Conservation (phyloP, 768 basidiomycete species). For the Mycena indigotica region DNA sequence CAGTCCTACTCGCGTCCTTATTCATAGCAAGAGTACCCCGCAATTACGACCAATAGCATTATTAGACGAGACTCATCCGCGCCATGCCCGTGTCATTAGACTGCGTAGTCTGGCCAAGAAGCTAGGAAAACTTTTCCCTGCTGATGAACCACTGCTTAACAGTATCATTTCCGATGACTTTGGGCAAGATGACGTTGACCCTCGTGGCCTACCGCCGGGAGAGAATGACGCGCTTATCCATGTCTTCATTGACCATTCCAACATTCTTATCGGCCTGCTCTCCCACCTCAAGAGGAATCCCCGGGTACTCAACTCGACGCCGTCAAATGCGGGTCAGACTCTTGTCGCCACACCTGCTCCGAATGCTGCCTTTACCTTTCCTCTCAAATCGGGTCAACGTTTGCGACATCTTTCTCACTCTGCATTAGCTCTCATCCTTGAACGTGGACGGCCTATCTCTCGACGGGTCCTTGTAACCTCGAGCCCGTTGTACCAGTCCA, state of each 20-base stretch:
- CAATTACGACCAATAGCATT: constrained; percentile 22
- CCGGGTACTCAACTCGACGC: constrained; percentile 28
- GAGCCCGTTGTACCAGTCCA: constrained; percentile 82
- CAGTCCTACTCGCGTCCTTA: constrained; percentile 14
- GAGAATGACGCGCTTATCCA: constrained; percentile 34
- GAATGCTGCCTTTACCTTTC: constrained; percentile 20
- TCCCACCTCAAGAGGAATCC: constrained; percentile 63
- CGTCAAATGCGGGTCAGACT: background rate
- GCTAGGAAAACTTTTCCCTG: constrained; percentile 26
- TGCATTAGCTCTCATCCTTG: constrained; percentile 75
- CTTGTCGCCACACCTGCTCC: constrained; percentile 13
- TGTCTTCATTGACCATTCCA: constrained; percentile 63
- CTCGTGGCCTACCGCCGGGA: constrained; percentile 25
- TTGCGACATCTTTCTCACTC: constrained; percentile 71
- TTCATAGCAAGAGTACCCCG: constrained; percentile 24
- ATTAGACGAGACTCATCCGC: constrained; percentile 17
- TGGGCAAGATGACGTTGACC: constrained; percentile 26
- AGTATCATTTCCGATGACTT: constrained; percentile 14
- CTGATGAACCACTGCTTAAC: constrained; percentile 20
- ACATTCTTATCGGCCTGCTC: constrained; percentile 85
- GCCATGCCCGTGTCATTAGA: constrained; percentile 25
- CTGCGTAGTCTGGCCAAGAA: constrained; percentile 25
- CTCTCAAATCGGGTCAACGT: constrained; percentile 35
- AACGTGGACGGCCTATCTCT: constrained; percentile 76
- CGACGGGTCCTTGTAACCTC: constrained; percentile 79